Evolutionary conservation across 768 basidiomycete species (phyloP), one percentile per base, ranked within the genome.

Genomic region (Suillus sp.): DNA sequence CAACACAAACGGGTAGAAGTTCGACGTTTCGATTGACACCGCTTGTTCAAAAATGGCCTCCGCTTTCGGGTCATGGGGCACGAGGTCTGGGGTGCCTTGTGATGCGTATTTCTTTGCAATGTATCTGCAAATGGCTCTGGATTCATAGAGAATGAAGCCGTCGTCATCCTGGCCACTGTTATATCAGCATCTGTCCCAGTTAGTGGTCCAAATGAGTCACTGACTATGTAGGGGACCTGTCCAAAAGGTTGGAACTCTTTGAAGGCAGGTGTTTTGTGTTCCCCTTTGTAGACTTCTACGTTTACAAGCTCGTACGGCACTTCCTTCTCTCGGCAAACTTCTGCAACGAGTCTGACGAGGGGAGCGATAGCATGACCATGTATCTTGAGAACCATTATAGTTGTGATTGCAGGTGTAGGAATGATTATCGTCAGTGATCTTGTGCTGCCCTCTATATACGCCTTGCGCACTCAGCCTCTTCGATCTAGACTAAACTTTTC

Each of bases 71-170:
- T 79, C 77, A 30, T 63, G 63, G 2, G 87, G 86, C 32, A 85
- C 72, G 43, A 88, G 76, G n/a, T 51, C 38, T n/a, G 76, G 72
- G 4, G 79, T 73, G 42, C 84, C 84, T 62, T 84, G 79, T 40
- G 71, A 62, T 20, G 78, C 69, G 68, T 83, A 85, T 73, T 87
- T 86, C 32, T 72, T 66, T 7, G 77, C 82, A 65, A 88, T 71
- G 70, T 88, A 89, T 18, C 82, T 79, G 58, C 69, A 74, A 66
- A 88, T 86, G 4, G 85, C 86, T 18, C 84, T 81, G 57, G 79
- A 79, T 68, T 86, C 85, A 68, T 79, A 87, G 16, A 89, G 64
- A 60, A 81, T 75, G 71, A 86, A 82, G 20, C 85, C 86, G 63
- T 84, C 85, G 56, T 87, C 86, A 55, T 85, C 79, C 79, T 80